Conservation (phyloP, 179 eudicot species). For the Gypsophila paniculata region DNA sequence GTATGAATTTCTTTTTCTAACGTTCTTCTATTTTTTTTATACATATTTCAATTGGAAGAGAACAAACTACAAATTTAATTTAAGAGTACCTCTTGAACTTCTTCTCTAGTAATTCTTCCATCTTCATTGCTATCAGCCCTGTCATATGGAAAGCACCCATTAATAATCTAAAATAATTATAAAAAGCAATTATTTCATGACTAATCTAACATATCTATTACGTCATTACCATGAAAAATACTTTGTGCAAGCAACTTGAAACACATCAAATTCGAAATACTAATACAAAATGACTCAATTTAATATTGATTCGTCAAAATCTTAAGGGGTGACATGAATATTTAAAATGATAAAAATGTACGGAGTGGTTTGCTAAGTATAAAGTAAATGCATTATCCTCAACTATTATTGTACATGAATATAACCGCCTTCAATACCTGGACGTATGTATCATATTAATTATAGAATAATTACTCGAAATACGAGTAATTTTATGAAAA, state of each 20-base stretch:
- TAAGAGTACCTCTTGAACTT: conserved; percentile 69
- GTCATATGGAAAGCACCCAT: conserved; percentile 16
- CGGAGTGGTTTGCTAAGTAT: not conserved
- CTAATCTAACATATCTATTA: conserved; percentile 11
- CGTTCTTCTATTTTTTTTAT: no score
- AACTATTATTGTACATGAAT: no score
- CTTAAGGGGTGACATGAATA: not conserved
- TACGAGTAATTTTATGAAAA: not conserved
- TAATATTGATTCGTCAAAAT: not conserved
- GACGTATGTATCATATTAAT: no score
- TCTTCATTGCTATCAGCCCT: conserved; percentile 89
- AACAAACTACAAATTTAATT: not conserved
- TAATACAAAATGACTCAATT: not conserved
- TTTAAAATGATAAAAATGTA: not conserved
- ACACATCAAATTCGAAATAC: conserved; percentile 1
- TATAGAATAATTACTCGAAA: no score
- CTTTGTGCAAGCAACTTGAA: conserved; percentile 1
- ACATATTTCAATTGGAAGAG: no score
- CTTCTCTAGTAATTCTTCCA: conserved; percentile 78
- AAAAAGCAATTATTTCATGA: conserved; percentile 17
- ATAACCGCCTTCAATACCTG: no score
- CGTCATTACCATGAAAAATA: conserved; percentile 8
- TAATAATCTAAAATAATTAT: not conserved
- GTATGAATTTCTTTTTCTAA: no score
- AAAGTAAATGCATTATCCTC: not conserved